Evolutionary conservation across 371 early-diverging fungal genomes (phyloP).

Genomic region (Blakeslea trispora): DNA sequence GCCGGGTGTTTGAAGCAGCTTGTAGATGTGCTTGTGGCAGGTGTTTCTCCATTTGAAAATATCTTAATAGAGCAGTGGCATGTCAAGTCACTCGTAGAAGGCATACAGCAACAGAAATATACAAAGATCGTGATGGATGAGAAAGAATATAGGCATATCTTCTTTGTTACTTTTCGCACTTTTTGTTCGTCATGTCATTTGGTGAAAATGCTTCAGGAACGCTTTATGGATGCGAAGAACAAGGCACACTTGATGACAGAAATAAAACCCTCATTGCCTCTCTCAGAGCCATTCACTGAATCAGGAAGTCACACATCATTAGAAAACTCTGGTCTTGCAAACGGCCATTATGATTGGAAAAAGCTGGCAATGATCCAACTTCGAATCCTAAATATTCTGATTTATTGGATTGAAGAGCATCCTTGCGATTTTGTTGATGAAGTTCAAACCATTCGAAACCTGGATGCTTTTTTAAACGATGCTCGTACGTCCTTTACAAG

Average conservation of each 20-base stretch:
- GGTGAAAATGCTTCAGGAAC: constrained; percentile 50
- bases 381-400: constrained; percentile 56
- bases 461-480: constrained; percentile 24
- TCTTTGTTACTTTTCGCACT: constrained; percentile 63
- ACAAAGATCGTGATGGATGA: constrained; percentile 43
- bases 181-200: constrained; percentile 50
- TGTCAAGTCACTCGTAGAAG: constrained; percentile 23
- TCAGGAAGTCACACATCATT: background rate
- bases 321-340: constrained; percentile 1
- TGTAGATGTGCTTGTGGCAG: constrained; percentile 55
- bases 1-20: constrained; percentile 56
- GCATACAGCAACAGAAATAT: constrained; percentile 12
- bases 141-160: constrained; percentile 44
- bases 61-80: constrained; percentile 50
- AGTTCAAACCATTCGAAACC: constrained; percentile 38
- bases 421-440: constrained; percentile 73
- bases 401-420: constrained; percentile 67
- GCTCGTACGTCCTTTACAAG: constrained; percentile 28
- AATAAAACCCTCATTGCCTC: constrained; percentile 7
- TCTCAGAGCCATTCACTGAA: constrained; percentile 20
- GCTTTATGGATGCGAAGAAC: constrained; percentile 42
- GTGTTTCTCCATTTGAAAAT: constrained; percentile 45
- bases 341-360: constrained; percentile 35
- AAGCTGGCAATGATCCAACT: constrained; percentile 41
- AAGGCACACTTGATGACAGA: constrained; percentile 3